Conservation (phyloP, 2,329 filamentous ascomycete species). For the Aspergillus jensenii region DNA sequence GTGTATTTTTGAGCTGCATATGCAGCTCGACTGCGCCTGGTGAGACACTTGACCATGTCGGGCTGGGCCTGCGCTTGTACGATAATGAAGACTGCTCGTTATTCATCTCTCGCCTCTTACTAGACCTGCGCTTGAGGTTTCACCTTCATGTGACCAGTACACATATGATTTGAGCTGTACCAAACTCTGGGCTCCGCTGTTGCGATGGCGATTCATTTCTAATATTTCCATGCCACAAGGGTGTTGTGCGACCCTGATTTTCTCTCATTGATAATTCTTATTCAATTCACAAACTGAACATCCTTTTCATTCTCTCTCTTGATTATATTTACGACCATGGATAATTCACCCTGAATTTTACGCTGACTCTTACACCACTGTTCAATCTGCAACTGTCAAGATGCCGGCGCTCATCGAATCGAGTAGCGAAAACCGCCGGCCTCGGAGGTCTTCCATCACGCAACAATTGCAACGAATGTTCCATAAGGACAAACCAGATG, state of each 20-base stretch:
- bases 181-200: slow-evolving; percentile 1
- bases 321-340: neutral
- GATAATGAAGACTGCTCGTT: neutral
- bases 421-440: slow-evolving; percentile 9
- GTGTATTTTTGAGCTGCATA: slow-evolving; percentile 9
- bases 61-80: neutral
- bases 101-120: neutral
- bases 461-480: slow-evolving; percentile 24
- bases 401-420: slow-evolving; percentile 13
- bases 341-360: neutral
- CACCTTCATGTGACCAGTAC: slow-evolving; percentile 12
- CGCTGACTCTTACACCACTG: neutral
- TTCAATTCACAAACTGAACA: neutral
- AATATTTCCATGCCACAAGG: neutral
- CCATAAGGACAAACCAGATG: slow-evolving; percentile 15
- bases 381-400: neutral
- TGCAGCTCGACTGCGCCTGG: neutral
- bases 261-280: neutral
- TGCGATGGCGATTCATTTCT: slow-evolving; percentile 1
- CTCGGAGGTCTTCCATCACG: slow-evolving; percentile 23
- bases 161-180: slow-evolving; percentile 2
- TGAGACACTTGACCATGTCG: slow-evolving; percentile 5
- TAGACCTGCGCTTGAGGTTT: neutral
- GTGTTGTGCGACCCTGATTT: neutral
- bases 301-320: neutral